Base-by-base conservation (phyloP, 2,329 filamentous ascomycete genomes). In the Aureobasidium sp. region DNA sequence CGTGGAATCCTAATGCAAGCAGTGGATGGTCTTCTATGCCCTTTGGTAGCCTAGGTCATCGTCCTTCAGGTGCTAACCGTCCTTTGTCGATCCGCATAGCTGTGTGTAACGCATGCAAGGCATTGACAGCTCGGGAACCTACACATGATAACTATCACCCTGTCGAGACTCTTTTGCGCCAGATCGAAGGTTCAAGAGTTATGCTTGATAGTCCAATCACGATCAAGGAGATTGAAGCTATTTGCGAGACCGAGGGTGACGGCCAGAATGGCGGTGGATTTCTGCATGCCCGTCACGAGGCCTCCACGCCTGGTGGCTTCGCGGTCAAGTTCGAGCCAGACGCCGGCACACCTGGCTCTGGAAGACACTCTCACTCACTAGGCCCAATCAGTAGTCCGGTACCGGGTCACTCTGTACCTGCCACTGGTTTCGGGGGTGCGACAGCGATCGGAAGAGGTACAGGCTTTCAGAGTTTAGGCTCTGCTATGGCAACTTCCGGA, bases 171-270 rank as follows among this genome's bases (percentile, higher is more conserved):
- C 81, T 90, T 53, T 78, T 85, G 37, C 77, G 76, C 34, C 81
- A 91, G 69, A 86, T 91, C 67, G 82, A 87, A 9, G 81, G 83
- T 60, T 79, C 89, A 32, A 85, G 86, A 59, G 77, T 77, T 37
- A 30, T 47, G 1, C 79, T 79, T 59, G 83, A 87, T 62, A 74
- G 80, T 71, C 77, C 68, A 84, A 78, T 73, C 79, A 69, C 66
- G 73, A 85, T 78, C 69, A 81, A 79, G 32, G 92, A 97, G 69
- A 81, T 97, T 67, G 80, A 93, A 42, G 86, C 89, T 62, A 87
- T 95, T 63, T 94, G 90, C 72, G 93, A 97, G 69, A 96, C 93
- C 0, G 90, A 96, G 72, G 94, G 94, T 62, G 95, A 88, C 68
- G 72, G 78, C 2, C 85, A 87, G 63, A 97, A 97, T 69, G 94